Conservation (phyloP, 208 protist genomes). For the Naegleria lovaniensis region DNA sequence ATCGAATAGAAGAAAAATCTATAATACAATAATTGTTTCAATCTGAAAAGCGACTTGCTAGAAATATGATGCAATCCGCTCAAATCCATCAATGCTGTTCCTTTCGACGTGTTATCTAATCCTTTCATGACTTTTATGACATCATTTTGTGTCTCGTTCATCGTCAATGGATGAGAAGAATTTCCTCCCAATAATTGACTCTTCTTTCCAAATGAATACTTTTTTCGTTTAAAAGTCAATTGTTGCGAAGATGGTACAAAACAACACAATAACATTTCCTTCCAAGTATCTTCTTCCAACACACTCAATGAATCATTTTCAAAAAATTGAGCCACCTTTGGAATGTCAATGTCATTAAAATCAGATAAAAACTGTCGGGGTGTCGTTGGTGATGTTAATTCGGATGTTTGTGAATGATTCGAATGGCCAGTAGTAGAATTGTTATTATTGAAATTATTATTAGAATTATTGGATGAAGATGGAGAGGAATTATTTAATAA, state of each 20-base stretch:
- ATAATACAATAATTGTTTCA: background rate
- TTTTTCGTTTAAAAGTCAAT: background rate
- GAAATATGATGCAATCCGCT: background rate
- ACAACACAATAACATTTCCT: background rate
- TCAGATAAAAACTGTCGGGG: no score
- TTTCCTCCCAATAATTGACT: background rate
- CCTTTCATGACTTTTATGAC: background rate
- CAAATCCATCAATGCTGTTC: background rate
- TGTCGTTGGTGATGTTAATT: no score
- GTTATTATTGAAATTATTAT: no score
- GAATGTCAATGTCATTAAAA: background rate
- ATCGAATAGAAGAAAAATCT: background rate
- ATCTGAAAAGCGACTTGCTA: background rate
- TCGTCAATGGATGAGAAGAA: background rate
- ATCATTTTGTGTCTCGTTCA: background rate
- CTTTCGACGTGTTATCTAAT: background rate
- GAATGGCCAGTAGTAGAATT: no score
- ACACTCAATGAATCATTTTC: background rate
- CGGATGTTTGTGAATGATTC: no score
- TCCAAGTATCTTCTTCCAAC: background rate
- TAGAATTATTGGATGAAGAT: no score
- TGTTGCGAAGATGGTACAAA: background rate
- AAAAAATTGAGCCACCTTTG: background rate
- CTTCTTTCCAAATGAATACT: background rate
- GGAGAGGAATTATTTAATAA: no score